phyloP scores from a whole-genome alignment of 441 rosid genomes.

The Breynia disticha region DNA sequence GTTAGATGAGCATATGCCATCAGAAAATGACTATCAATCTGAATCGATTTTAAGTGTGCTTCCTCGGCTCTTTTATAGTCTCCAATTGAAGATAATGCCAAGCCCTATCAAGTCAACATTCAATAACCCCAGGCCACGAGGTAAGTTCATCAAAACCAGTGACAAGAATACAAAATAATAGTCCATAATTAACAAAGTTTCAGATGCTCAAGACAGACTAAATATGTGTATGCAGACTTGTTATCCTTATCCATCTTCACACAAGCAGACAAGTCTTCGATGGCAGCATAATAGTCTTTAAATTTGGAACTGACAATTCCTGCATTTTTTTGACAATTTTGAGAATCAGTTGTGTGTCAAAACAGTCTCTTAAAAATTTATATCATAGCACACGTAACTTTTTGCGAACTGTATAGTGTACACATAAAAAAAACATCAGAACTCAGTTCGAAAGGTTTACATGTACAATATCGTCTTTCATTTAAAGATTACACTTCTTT shows the following conservation, averaged over 20 bases:
- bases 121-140: conserved; percentile 13
- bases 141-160: conserved; percentile 7
- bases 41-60: conserved; percentile 75
- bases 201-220: conserved; percentile 42
- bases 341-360: conserved; percentile 5
- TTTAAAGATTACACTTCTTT: too few species aligned
- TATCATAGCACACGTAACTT: neutral
- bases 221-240: conserved; percentile 87
- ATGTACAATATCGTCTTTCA: too few species aligned
- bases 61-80: conserved; percentile 82
- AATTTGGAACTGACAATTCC: conserved; percentile 92
- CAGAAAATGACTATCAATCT: conserved; percentile 65
- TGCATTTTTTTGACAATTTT: conserved; percentile 33
- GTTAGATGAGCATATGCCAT: conserved; percentile 94
- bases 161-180: conserved; percentile 8
- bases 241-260: conserved; percentile 77
- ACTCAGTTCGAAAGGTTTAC: too few species aligned
- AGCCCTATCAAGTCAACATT: conserved; percentile 52
- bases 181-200: conserved; percentile 9
- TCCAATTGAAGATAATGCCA: conserved; percentile 71
- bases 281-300: conserved; percentile 83
- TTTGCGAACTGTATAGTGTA: neutral
- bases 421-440: too few species aligned
- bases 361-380: neutral
- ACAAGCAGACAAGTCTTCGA: conserved; percentile 76